These are phyloP conservation scores for Polysphondylium violaceum DNA, from an alignment of 78 protist genomes.

Conservation along the genomic window DNA sequence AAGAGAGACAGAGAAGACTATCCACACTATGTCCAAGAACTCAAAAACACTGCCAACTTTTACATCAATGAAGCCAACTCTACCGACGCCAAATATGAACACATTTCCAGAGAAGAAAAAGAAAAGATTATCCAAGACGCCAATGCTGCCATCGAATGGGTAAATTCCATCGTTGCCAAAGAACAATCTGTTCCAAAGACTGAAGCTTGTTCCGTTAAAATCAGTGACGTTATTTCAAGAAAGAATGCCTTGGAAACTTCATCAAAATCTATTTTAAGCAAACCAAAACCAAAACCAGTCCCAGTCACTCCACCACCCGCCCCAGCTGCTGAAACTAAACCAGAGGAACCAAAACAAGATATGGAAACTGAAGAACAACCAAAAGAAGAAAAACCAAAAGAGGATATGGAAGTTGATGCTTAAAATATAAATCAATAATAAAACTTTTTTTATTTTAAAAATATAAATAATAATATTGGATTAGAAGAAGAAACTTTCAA, in stretches of 20 bases:
- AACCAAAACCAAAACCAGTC: constrained; percentile 76
- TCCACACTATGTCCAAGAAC: constrained; percentile 20
- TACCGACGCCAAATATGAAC: constrained; percentile 65
- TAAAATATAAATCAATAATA: too few species aligned
- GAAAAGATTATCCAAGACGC: constrained; percentile 50
- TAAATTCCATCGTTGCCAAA: constrained; percentile 35
- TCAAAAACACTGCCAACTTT: constrained; percentile 12
- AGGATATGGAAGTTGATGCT: background rate
- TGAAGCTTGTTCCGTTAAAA: constrained; percentile 31
- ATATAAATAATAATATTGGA: too few species aligned
- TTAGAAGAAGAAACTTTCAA: too few species aligned
- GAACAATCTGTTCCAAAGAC: constrained; percentile 52
- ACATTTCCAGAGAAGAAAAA: constrained; percentile 67
- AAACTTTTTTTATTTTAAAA: too few species aligned
- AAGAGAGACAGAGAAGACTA: constrained; percentile 42
- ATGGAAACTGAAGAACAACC: background rate
- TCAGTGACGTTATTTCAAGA: constrained; percentile 45
- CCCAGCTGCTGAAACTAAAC: constrained; percentile 6
- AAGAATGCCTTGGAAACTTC: constrained; percentile 19
- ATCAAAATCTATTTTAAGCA: constrained; percentile 48
- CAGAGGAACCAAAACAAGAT: background rate
- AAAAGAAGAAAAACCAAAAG: constrained; percentile 3
- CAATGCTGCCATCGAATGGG: constrained; percentile 41
- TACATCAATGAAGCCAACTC: constrained; percentile 36
- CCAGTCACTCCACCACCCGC: constrained; percentile 28